A percentile compares a stretch with the other conserved stretches of the same genome.
phyloP scores from a whole-genome alignment of 2,329 filamentous ascomycete species.

The Chaetomiaceae sp. region DNA sequence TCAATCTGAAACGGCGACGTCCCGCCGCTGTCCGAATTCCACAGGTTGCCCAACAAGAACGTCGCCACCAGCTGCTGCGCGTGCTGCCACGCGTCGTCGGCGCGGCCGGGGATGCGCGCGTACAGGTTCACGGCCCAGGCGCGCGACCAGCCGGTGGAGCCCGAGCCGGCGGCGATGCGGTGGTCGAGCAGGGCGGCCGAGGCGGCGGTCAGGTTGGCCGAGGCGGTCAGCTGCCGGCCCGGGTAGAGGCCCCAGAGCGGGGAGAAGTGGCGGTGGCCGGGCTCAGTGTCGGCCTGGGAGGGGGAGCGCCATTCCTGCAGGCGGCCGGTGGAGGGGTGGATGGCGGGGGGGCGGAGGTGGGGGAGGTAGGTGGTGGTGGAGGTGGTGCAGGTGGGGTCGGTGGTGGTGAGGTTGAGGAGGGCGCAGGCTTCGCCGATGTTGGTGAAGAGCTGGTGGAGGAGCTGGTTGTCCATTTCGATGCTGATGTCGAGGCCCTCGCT shows the following conservation, averaged over 20 bases:
- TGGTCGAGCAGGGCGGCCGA: not conserved
- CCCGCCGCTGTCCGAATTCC: not conserved
- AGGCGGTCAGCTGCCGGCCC: not conserved
- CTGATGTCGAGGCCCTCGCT: slow-evolving; percentile 11
- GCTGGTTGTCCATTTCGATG: slow-evolving; percentile 12
- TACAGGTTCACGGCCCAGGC: not conserved
- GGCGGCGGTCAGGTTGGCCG: not conserved
- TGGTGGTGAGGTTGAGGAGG: not conserved
- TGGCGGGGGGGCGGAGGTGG: not conserved
- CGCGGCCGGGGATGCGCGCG: not conserved
- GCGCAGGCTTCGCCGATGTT: not conserved
- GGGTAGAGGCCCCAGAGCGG: not conserved
- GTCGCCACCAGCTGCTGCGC: not conserved
- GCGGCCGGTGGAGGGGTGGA: not conserved
- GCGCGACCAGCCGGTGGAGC: slow-evolving; percentile 3
- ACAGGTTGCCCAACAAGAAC: not conserved
- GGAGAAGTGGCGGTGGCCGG: slow-evolving; percentile 1
- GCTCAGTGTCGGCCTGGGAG: not conserved
- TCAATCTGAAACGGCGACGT: slow-evolving; percentile 2
- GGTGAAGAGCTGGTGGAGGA: slow-evolving; percentile 6
- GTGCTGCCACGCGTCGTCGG: not conserved
- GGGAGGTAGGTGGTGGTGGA: not conserved
- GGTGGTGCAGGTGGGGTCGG: not conserved
- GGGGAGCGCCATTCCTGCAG: not conserved
- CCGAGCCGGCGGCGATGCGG: not conserved